Conservation (phyloP, 768 basidiomycete genomes). For the Tylopilus sp. region DNA sequence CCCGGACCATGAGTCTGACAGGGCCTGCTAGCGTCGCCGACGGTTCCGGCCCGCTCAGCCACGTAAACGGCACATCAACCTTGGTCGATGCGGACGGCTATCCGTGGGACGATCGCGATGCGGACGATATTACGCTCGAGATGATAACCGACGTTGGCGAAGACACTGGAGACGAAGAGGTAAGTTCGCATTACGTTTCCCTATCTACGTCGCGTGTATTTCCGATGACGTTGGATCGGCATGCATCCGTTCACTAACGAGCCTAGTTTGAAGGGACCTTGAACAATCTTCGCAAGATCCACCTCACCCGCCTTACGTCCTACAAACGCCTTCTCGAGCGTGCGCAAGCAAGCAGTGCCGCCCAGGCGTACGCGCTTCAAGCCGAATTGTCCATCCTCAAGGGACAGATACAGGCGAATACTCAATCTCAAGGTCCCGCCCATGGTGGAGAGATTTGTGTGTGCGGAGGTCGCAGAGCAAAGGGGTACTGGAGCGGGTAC, state of each 20-base stretch:
- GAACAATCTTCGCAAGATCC: conserved; percentile 38
- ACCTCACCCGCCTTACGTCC: conserved; percentile 57
- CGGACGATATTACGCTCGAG: conserved; percentile 65
- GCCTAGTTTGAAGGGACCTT: conserved; percentile 44
- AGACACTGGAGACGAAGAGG: conserved; percentile 71
- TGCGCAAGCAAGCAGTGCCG: conserved; percentile 72
- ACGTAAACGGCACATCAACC: conserved; percentile 21
- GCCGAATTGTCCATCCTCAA: conserved; percentile 73
- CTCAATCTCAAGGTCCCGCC: conserved; percentile 5
- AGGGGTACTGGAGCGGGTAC: conserved; percentile 74
- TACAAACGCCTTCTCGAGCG: conserved; percentile 81
- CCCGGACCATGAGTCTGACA: conserved; percentile 10
- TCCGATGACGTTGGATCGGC: neutral
- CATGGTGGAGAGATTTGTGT: conserved; percentile 35
- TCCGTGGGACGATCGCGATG: conserved; percentile 39
- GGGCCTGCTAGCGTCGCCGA: conserved; percentile 18
- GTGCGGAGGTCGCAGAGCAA: conserved; percentile 60
- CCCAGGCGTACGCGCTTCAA: conserved; percentile 82
- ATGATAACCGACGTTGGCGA: conserved; percentile 60
- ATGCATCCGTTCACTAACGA: conserved; percentile 3
- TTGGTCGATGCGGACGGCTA: conserved; percentile 20
- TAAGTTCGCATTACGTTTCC: too few relatives aligned
- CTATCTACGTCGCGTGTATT: too few relatives aligned
- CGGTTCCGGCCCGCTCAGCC: conserved; percentile 19
- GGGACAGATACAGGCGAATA: conserved; percentile 32